These are phyloP conservation scores for Aureobasidium vineae DNA, from an alignment of 2,329 filamentous ascomycete species.

Conservation along the genomic window DNA sequence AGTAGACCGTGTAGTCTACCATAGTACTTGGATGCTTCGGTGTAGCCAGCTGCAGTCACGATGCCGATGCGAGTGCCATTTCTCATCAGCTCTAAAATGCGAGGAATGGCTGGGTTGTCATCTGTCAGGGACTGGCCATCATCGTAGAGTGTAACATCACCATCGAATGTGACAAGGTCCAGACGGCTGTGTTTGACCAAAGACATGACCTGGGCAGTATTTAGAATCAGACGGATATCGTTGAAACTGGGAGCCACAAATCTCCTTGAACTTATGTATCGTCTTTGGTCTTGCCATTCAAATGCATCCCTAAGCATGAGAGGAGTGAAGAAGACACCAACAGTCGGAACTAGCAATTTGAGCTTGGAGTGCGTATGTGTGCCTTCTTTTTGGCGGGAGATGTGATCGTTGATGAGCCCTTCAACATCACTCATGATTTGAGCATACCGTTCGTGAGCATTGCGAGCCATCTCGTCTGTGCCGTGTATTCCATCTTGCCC, in stretches of 20 bases:
- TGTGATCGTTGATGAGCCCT: slow-evolving; percentile 86
- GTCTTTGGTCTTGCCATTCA: slow-evolving; percentile 78
- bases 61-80: slow-evolving; percentile 85
- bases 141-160: slow-evolving; percentile 89
- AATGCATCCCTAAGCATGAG: slow-evolving; percentile 87
- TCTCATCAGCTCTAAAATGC: slow-evolving; percentile 67
- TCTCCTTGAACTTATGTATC: slow-evolving; percentile 83
- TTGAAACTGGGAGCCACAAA: slow-evolving; percentile 98
- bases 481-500: slow-evolving; percentile 61
- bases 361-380: slow-evolving; percentile 70
- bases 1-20: slow-evolving; percentile 82
- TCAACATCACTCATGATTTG: slow-evolving; percentile 97
- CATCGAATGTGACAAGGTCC: slow-evolving; percentile 91
- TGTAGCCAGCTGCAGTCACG: slow-evolving; percentile 95
- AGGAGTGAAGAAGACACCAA: slow-evolving; percentile 91
- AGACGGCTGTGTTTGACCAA: slow-evolving; percentile 72
- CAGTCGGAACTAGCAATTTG: slow-evolving; percentile 83
- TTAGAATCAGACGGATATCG: slow-evolving; percentile 87
- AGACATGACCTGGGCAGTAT: slow-evolving; percentile 91
- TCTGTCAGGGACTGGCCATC: slow-evolving; percentile 75
- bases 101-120: slow-evolving; percentile 71
- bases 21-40: slow-evolving; percentile 81
- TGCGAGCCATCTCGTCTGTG: slow-evolving; percentile 71
- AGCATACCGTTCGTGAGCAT: slow-evolving; percentile 83
- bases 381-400: slow-evolving; percentile 64